Percentiles rank a stretch among this genome's conserved stretches.
phyloP scores from a whole-genome alignment of 2,329 filamentous ascomycete genomes.

The Penicillium paneum region DNA sequence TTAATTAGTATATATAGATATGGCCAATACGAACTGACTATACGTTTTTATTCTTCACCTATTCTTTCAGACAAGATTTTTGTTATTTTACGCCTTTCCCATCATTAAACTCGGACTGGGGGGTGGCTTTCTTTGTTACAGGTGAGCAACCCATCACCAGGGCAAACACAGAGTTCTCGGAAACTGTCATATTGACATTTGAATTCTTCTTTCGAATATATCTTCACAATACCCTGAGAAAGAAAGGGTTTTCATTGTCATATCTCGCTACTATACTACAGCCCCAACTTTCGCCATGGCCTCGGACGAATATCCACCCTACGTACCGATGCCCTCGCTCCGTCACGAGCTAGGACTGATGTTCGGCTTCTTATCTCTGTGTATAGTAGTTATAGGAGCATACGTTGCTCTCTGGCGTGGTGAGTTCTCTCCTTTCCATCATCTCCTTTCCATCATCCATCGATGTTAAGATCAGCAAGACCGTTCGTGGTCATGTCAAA shows the following conservation, averaged over 20 bases:
- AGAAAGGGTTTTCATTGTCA: background rate
- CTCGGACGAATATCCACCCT: constrained; percentile 21
- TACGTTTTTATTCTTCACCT: background rate
- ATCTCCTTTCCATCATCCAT: background rate
- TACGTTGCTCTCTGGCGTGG: constrained; percentile 38
- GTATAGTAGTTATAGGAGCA: constrained; percentile 31
- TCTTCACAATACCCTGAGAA: background rate
- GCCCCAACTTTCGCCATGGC: background rate
- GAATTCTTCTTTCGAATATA: too few species aligned
- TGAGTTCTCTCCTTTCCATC: constrained; percentile 14
- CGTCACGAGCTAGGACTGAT: constrained; percentile 39
- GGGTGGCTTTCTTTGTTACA: constrained; percentile 1
- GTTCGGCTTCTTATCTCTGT: constrained; percentile 38
- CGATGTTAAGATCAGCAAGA: background rate
- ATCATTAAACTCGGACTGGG: background rate
- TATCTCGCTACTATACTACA: background rate
- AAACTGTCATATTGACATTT: background rate
- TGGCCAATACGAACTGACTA: constrained; percentile 4
- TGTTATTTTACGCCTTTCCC: background rate
- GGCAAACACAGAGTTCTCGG: background rate
- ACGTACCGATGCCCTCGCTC: constrained; percentile 31
- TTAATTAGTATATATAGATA: constrained; percentile 12
- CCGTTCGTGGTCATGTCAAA: background rate
- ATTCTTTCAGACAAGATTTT: background rate
- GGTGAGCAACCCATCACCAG: background rate